phyloP scores from a whole-genome alignment of 192 early-diverging fungal species.

The Coemansia sp. region DNA sequence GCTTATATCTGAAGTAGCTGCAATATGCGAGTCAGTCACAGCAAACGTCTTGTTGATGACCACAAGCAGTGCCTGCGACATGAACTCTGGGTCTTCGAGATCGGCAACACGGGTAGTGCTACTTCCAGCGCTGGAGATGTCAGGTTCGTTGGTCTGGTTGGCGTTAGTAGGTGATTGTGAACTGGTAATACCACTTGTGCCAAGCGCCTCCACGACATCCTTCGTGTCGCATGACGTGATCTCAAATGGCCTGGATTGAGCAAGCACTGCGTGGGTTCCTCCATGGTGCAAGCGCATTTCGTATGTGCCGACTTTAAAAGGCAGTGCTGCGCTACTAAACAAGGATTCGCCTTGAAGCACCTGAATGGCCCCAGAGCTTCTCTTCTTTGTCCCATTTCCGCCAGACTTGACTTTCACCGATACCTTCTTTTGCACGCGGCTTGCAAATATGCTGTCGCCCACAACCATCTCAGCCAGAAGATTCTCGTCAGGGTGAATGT shows the following conservation, averaged over 20 bases:
- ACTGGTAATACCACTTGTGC: background rate
- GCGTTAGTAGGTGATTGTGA: background rate
- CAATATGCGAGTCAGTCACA: conserved; percentile 38
- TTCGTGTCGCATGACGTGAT: conserved; percentile 54
- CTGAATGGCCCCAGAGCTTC: conserved; percentile 1
- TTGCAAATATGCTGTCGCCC: conserved; percentile 54
- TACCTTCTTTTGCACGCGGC: conserved; percentile 5
- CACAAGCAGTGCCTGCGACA: conserved; percentile 42
- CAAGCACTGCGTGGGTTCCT: conserved; percentile 81
- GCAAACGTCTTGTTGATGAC: conserved; percentile 50
- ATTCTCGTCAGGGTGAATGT: conserved; percentile 59
- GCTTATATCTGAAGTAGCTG: background rate
- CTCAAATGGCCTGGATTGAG: conserved; percentile 74
- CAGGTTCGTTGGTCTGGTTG: background rate
- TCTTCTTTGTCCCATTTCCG: conserved; percentile 3
- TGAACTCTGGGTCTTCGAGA: conserved; percentile 16
- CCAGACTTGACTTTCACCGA: conserved; percentile 28
- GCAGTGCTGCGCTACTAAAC: conserved; percentile 69
- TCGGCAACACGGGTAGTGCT: background rate
- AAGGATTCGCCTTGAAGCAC: conserved; percentile 56
- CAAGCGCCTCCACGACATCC: conserved; percentile 23
- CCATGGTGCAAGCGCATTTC: conserved; percentile 93
- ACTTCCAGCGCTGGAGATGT: background rate
- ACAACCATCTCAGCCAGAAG: conserved; percentile 58
- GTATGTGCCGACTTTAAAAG: conserved; percentile 86